These are phyloP conservation scores for Trichoderma atrobrunneum DNA, from an alignment of 2,329 filamentous ascomycete species.

Conservation along the genomic window DNA sequence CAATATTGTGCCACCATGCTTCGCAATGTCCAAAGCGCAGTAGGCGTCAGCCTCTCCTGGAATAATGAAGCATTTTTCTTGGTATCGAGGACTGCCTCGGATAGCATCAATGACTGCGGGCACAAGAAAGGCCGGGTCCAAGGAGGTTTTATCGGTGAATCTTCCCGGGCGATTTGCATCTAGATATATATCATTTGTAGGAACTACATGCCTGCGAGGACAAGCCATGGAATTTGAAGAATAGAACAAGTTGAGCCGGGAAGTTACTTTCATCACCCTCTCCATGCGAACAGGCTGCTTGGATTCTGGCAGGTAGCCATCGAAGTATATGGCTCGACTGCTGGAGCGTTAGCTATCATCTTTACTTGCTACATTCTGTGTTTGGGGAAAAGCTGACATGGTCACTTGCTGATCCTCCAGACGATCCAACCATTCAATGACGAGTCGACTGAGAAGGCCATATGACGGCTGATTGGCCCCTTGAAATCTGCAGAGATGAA, in stretches of 20 bases:
- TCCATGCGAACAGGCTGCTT: conserved; percentile 63
- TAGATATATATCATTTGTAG: conserved; percentile 16
- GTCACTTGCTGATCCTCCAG: conserved; percentile 54
- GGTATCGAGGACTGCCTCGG: conserved; percentile 41
- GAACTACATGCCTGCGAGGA: conserved; percentile 23
- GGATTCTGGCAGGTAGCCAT: conserved; percentile 69
- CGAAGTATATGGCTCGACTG: conserved; percentile 71
- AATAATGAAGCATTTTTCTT: conserved; percentile 54
- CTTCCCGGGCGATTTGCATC: conserved; percentile 28
- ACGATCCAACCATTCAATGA: conserved; percentile 60
- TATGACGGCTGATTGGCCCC: conserved; percentile 61
- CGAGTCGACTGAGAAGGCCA: conserved; percentile 56
- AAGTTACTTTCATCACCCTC: conserved; percentile 58
- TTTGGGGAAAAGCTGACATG: conserved; percentile 51
- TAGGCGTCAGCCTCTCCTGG: conserved; percentile 82
- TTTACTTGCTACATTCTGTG: neutral
- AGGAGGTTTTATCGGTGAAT: conserved; percentile 32
- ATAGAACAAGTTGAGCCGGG: conserved; percentile 50
- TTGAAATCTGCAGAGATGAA: conserved; percentile 52
- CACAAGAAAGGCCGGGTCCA: conserved; percentile 69
- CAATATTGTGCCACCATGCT: conserved; percentile 56
- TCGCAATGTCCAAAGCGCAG: conserved; percentile 65
- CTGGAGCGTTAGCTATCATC: conserved; percentile 15
- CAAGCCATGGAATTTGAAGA: conserved; percentile 32
- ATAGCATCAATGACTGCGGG: conserved; percentile 73